Base-by-base conservation (phyloP, 176 grass and related monocot genomes). In the Alopecurus myosuroides region DNA sequence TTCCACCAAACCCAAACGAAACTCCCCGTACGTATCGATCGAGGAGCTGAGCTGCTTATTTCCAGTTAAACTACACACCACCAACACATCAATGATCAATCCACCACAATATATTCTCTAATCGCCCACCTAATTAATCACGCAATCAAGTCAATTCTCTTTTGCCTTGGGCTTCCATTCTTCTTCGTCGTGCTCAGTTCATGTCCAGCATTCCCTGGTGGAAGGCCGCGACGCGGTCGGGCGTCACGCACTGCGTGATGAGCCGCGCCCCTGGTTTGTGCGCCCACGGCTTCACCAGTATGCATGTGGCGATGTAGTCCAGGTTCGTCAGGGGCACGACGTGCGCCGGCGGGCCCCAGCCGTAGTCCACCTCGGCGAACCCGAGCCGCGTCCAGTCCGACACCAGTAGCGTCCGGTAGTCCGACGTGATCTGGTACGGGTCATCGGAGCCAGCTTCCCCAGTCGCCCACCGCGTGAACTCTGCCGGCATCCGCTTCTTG, bases 301-400 rank as follows among this genome's bases (percentile, higher is more conserved):
- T 95, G 51, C 95, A 98, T 2, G 95, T 98, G 19, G 95, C 93
- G 41, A 95, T 95, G 82, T 93, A 95, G 86, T 98, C 95, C 18
- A 93, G 86, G 80, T 98, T 98, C 0, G 95, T 95, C 12, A 98
- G 66, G 0, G 95, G 95, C 22, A 98, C 93, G 22, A 98, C 91
- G 77, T 98, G 93, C 8, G 86, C 91, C 0, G 95, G 95, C 2
- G 89, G 76, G 9, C 95, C 95, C 95, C 92, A 98, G 2, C 95
- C 92, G 79, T 97, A 97, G 83, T 97, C 92, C 14, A 97, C 88
- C 88, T 97, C 95, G 1, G 95, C 90, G 82, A 95, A 95, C 0
- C 95, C 95, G 20, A 98, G 85, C 19, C 93, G 80, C 14, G 95
- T 95, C 95, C 95, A 98, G 51, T 98, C 95, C 1, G 95, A 98